Base-by-base conservation (phyloP, 176 grass and related monocot genomes). In the Avena sativa region DNA sequence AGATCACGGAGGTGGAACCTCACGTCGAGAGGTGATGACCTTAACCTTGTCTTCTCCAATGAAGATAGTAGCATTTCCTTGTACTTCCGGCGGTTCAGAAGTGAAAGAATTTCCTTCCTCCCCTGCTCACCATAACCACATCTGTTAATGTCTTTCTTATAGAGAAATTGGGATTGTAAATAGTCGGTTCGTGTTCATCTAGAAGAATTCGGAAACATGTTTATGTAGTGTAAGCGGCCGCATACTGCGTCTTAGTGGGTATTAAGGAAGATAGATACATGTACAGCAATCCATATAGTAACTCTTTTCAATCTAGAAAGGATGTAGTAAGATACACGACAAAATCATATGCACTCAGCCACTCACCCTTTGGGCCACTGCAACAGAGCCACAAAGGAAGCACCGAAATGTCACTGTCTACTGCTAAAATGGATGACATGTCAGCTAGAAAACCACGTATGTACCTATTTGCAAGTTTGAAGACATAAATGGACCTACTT, bases 1-100 rank as follows among this genome's bases (percentile, higher is more conserved):
- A 94, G 82, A 91, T 97, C 92, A 0, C 95, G 85, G 16, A 94
- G 67, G 53, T 94, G 92, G 84, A 97, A 97, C 38, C 94, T 83
- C 5, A 89, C 90, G 56, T 92, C 95, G 34, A 97, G 95, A 79
- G 88, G 84, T 13, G 92, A 94, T 15, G 94, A 82, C 50, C 95
- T 82, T 78, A 97, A 71, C 80, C 63, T 89, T 74, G 87, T 92
- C 90, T 92, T 92, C 78, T 97, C 95, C 75, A 97, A 88, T 74
- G 75, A 88, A 74, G 92, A 79, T n/a, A 94, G 80, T 13, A 86
- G 46, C 92, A 97, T 92, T 77, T 97, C 95, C 81, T 91, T 97
- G 90, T 92, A 97, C 70, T 92, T 97, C 60, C 49, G 89, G 74
- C 88, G 90, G 49, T 78, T 94, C 78, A 97, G 72, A 26, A 94